Base-by-base conservation (phyloP, 345 rosid genomes). In the Pseudoturritis turrita region DNA sequence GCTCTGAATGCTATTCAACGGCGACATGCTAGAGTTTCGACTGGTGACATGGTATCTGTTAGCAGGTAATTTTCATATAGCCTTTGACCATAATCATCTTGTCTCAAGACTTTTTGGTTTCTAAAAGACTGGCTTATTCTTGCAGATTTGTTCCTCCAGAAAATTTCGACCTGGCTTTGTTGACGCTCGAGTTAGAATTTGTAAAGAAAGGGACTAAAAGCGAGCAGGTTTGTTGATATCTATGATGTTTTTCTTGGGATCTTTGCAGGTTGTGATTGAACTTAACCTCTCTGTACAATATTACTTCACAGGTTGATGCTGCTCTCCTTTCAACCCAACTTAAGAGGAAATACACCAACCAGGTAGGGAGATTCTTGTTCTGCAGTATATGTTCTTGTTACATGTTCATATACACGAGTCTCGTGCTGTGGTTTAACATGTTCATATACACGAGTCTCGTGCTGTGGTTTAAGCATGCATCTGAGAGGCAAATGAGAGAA, bases 1-100 rank as follows among this genome's bases (percentile, higher is more conserved):
- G 98, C 83, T 12, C 62, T 96, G 37, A 96, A 96, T 84, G 83
- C 95, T 26, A 84, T 96, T 77, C 99, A 96, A 73, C 85, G 99
- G 1, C 83, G 98, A 10, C 86, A 82, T 64, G 90, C 91, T 11
- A 88, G 83, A 81, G 98, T 90, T 65, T 96, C 99, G 4, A 82
- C 89, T 47, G 97, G 94, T 22, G 98, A 96, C 37, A 44, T 78
- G 5, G 66, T 90, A 25, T 83, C 92, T 37, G 85, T 84, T 54
- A 66, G 79, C 83, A 88, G 99, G 99, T 92, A 46, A 70, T 54
- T 45, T 45, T 31, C 18, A 13, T 25, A 2, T 29, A 31, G 62
- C 2, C 14, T 70, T 59, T 14, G 25, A 12, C 1, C 17, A 17
- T 39, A n/a, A 14, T 25, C 14, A 57, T 56, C 49, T 65, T 17